phyloP scores from a whole-genome alignment of 2,329 filamentous ascomycete genomes.

The Colletotrichum kahawae region DNA sequence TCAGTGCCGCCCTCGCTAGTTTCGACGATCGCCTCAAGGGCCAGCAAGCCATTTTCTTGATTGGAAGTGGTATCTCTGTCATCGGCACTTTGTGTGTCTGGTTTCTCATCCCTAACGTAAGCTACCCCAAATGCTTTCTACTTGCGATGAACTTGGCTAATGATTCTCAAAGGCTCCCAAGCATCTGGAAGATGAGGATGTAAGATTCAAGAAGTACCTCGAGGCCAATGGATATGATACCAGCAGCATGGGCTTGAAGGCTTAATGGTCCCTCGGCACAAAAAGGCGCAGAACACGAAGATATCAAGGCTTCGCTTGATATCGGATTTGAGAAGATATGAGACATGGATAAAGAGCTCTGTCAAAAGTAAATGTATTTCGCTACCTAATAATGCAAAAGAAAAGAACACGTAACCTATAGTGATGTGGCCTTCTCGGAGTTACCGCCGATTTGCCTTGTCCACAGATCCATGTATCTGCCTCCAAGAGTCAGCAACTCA shows the following conservation, averaged over 20 bases:
- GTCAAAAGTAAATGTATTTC: not conserved
- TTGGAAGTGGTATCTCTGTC: constrained; percentile 30
- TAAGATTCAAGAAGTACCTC: constrained; percentile 24
- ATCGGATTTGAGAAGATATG: too few species aligned
- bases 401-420: not conserved
- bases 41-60: constrained; percentile 30
- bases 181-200: constrained; percentile 26
- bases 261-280: not conserved
- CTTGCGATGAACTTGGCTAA: not conserved
- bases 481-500: constrained; percentile 49
- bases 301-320: too few species aligned
- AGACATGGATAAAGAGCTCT: too few species aligned
- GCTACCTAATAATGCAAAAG: not conserved
- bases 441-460: constrained; percentile 41
- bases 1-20: constrained; percentile 6
- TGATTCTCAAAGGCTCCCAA: constrained; percentile 17
- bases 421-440: not conserved
- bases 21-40: constrained; percentile 27
- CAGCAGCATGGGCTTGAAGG: constrained; percentile 22
- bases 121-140: not conserved
- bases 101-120: constrained; percentile 29
- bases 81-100: constrained; percentile 27
- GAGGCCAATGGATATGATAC: constrained; percentile 26
- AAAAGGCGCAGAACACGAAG: too few species aligned
- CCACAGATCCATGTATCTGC: constrained; percentile 59